A percentile compares a stretch with the other conserved stretches of the same genome.
phyloP scores from a whole-genome alignment of 2,329 filamentous ascomycete species.

The Xylaria sp. region DNA sequence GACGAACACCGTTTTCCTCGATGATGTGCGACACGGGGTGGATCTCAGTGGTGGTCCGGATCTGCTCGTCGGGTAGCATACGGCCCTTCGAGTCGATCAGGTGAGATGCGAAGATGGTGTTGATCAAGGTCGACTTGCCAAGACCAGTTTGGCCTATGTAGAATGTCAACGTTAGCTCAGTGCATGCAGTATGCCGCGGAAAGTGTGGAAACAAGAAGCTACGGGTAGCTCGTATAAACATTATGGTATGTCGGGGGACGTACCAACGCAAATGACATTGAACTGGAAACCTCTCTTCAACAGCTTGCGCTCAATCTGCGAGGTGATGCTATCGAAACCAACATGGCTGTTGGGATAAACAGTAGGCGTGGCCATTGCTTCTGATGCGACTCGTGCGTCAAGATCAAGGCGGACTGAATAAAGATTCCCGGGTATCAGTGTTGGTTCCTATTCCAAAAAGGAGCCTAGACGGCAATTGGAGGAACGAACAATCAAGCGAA shows the following conservation, averaged over 20 bases:
- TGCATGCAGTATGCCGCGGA: conserved; percentile 9
- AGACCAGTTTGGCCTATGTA: conserved; percentile 91
- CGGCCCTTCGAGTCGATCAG: conserved; percentile 99
- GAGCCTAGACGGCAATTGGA: conserved; percentile 48
- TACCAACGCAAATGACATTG: conserved; percentile 99
- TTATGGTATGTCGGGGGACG: conserved; percentile 56
- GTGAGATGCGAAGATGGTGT: conserved; percentile 99
- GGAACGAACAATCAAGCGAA: conserved; percentile 45
- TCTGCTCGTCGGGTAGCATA: conserved; percentile 89
- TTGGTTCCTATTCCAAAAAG: conserved; percentile 55
- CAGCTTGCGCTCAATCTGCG: conserved; percentile 99
- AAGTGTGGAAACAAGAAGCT: conserved; percentile 7
- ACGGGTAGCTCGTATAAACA: conserved; percentile 7
- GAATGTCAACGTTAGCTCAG: conserved; percentile 49
- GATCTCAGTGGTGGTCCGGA: conserved; percentile 97
- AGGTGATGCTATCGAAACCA: conserved; percentile 99
- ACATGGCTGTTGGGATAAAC: conserved; percentile 97
- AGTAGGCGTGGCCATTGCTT: conserved; percentile 74
- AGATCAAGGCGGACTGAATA: conserved; percentile 46
- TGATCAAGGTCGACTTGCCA: conserved; percentile 98
- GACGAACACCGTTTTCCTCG: conserved; percentile 98
- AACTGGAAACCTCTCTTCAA: conserved; percentile 99
- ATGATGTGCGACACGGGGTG: conserved; percentile 98
- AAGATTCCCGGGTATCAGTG: conserved; percentile 45
- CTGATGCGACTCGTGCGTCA: conserved; percentile 36